Evolutionary conservation across 2,329 filamentous ascomycete species (phyloP), one percentile per base, ranked within the genome.

Genomic region (Ophiostoma himal-ulmi): DNA sequence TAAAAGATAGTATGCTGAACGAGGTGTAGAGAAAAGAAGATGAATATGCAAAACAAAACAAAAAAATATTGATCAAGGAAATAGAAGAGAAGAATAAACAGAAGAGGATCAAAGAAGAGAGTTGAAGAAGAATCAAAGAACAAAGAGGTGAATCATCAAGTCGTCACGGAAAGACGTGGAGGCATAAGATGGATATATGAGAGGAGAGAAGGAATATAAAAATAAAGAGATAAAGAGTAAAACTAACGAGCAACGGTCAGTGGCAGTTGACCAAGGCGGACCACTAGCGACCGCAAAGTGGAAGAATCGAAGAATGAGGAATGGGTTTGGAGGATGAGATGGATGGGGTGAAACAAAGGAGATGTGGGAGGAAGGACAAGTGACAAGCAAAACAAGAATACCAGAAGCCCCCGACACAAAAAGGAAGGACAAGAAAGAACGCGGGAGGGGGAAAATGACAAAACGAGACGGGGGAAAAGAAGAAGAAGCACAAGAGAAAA

Each of bases 101-200:
- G 3, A 14, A n/a, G 30, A 11, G 17, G n/a, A 57, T 26, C 11
- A n/a, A 10, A 54, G 14, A 20, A 39, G 37, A 39, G 37, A 26
- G 39, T 30, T 41, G n/a, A 26, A 11, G 48, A 57, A 57, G 52
- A 57, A 57, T 26, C 52, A 62, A 62, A 62, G 57, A 37, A 34
- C 62, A 65, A 65, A 41, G 34, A 65, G n/a, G 62, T 64, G 34
- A 30, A 65, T 39, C 57, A 62, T 34, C 57, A 62, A 34, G 26
- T 62, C 57, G 57, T 62, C 57, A 62, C 57, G 26, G 26, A 7
- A 17, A n/a, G 11, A 34, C 26, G 54, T 13, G 57, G 57, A 30
- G 57, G 57, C 57, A 62, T 20, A 62, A 13, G 26, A 54, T 54
- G 22, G 52, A 20, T 57, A 57, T 57, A 22, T 57, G 52, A 62